Base-by-base conservation (phyloP, 2,329 filamentous ascomycete genomes). In the Sporothrix inflata region DNA sequence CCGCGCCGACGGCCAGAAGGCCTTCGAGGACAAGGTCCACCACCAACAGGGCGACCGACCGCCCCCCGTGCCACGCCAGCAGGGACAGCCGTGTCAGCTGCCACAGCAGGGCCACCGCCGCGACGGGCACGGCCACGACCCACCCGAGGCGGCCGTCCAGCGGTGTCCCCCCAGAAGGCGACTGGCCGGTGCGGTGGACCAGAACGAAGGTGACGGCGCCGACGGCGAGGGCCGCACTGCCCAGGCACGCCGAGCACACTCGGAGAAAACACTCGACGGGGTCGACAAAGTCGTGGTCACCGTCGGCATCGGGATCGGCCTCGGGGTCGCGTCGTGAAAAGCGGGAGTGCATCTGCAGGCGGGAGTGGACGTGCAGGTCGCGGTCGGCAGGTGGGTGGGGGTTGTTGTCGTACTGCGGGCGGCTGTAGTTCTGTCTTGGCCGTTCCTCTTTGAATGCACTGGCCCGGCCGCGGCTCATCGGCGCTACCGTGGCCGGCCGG, bases 121-220 rank as follows among this genome's bases (percentile, higher is more conserved):
- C 71, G 2, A 75, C 67, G 1, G 75, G 75, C 0, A 75, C 24
- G 34, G 72, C 72, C 2, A 74, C 57, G 0, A 72, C 71, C 72
- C 74, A 74, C 69, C 67, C 73, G 3, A 76, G 71, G 8, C 40
- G n/a, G 30, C 14, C 34, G 34, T 75, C 75, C 1, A 76, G 55
- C 12, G 24, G 42, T 16, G 30, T 73, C 21, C 61, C 63, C 7
- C 24, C n/a, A 0, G 12, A 9, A 1, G 73, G 74, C 0, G 27
- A 11, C 3, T 16, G 30, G 57, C 69, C 67, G 6, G 65, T 73
- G 19, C 60, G 60, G 49, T 45, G 70, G 3, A 71, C 72, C 0
- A 76, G 73, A 0, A 74, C 30, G 0, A 40, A 61, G 3, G 73
- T 73, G 9, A 74, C 65, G 24, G 72, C 69, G 19, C 70, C 66